Evolutionary conservation across 352 stramenopile genomes (phyloP).

Genomic region (Pythium monospermum): DNA sequence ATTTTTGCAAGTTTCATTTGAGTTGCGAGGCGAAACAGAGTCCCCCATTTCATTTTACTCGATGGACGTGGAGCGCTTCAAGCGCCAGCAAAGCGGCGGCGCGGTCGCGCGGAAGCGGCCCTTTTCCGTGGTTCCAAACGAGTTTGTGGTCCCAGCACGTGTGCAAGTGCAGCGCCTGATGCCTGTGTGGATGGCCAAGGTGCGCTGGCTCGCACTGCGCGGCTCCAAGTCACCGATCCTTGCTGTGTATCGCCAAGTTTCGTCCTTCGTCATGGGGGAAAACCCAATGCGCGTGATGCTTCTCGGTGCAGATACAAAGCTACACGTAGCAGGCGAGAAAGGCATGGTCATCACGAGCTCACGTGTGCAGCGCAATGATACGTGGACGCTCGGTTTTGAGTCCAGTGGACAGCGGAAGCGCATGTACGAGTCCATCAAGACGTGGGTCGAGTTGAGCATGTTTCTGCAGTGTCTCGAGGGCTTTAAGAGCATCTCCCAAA

Average conservation of each 20-base stretch:
- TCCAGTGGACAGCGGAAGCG: slow-evolving; percentile 33
- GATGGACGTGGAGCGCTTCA: slow-evolving; percentile 17
- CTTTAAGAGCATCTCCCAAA: slow-evolving; percentile 44
- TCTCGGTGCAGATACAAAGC: slow-evolving; percentile 39
- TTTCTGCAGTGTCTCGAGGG: slow-evolving; percentile 45
- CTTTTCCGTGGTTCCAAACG: slow-evolving; percentile 35
- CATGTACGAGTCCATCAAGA: slow-evolving; percentile 47
- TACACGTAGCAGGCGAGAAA: slow-evolving; percentile 39
- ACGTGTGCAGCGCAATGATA: slow-evolving; percentile 48
- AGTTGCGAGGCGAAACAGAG: no score
- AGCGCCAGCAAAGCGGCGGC: slow-evolving; percentile 15
- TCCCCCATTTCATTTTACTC: no score
- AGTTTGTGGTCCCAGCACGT: slow-evolving; percentile 41
- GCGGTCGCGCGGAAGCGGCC: slow-evolving; percentile 9
- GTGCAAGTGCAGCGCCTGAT: slow-evolving; percentile 47
- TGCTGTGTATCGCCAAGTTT: slow-evolving; percentile 40
- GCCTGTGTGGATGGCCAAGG: slow-evolving; percentile 46
- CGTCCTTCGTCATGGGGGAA: slow-evolving; percentile 26
- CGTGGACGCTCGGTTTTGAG: slow-evolving; percentile 44
- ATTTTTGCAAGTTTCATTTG: no score
- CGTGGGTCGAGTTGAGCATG: slow-evolving; percentile 47
- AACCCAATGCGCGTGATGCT: slow-evolving; percentile 48
- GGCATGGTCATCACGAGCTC: slow-evolving; percentile 46
- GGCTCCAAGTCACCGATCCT: slow-evolving; percentile 57
- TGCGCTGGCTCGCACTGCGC: slow-evolving; percentile 52